Conservation (phyloP, 495 filamentous ascomycete species). For the Amniculicola lignicola region DNA sequence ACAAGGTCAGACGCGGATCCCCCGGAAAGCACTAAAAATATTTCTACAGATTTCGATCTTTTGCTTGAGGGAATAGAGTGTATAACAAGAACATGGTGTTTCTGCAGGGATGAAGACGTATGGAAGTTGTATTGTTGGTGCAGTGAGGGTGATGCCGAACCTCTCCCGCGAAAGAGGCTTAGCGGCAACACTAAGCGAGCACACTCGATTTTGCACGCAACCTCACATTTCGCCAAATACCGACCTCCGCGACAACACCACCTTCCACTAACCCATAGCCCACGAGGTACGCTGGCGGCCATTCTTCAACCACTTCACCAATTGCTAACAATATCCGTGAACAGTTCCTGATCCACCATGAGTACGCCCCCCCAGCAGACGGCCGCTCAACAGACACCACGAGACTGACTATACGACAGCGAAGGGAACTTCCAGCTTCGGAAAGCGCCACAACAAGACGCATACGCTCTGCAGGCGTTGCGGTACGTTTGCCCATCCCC, state of each 20-base stretch:
- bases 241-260: not conserved
- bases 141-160: too few species aligned
- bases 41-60: too few species aligned
- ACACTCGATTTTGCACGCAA: too few species aligned
- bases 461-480: slow-evolving; percentile 99
- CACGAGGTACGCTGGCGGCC: slow-evolving; percentile 15
- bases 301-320: not conserved
- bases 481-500: slow-evolving; percentile 62
- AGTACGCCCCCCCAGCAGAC: slow-evolving; percentile 42
- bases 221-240: not conserved
- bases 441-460: slow-evolving; percentile 99
- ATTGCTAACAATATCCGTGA: not conserved
- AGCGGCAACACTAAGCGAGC: too few species aligned
- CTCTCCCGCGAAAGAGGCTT: too few species aligned
- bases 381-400: not conserved
- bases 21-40: too few species aligned
- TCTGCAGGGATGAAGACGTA: too few species aligned
- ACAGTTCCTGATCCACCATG: slow-evolving; percentile 60
- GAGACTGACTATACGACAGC: slow-evolving; percentile 54
- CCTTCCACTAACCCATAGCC: slow-evolving; percentile 16
- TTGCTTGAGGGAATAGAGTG: too few species aligned
- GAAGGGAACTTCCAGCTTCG: slow-evolving; percentile 96
- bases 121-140: too few species aligned
- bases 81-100: too few species aligned
- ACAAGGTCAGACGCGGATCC: too few species aligned